A percentile compares a stretch with the other conserved stretches of the same genome.
phyloP scores from a whole-genome alignment of 164 flowering plant species.

The grape (Vitis vinifera) region ASM3070453v1 NC_081806.1:1622501-1623000 shows the following conservation, averaged over 20 bases:
- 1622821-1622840: not conserved
- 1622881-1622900: conserved; percentile 1
- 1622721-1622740: too few relatives aligned
- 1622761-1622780: not conserved
- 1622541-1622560: too few relatives aligned
- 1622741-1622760: not conserved
- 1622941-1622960: conserved; percentile 1
- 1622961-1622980: not conserved
- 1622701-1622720: too few relatives aligned
- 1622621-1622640: too few relatives aligned
- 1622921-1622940: not conserved
- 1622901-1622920: not conserved
- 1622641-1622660: too few relatives aligned
- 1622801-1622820: conserved; percentile 17
- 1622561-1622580: too few relatives aligned
- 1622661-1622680: too few relatives aligned
- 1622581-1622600: too few relatives aligned
- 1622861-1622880: not conserved
- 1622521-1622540: too few relatives aligned
- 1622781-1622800: conserved; percentile 2
- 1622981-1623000: not conserved
- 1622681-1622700: too few relatives aligned
- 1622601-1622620: too few relatives aligned
- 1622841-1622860: conserved; percentile 7
- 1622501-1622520: too few relatives aligned